A percentile compares a stretch with the other conserved stretches of the same genome.
Conservation (phyloP, 257 asterid genomes). For the Oldenlandia corymbosa region DNA sequence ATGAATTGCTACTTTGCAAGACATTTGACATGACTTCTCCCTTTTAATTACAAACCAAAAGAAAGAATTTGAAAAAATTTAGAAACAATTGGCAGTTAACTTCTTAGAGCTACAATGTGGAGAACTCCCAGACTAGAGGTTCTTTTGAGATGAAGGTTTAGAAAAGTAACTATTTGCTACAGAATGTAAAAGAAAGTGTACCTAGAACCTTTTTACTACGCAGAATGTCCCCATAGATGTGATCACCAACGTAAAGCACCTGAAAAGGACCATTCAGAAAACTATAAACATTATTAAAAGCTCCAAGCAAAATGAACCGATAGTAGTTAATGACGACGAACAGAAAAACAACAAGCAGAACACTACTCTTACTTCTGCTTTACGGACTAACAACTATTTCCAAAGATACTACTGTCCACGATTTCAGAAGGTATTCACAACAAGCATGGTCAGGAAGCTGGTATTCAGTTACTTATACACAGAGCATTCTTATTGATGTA, state of each 20-base stretch:
- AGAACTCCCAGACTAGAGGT: too few relatives aligned
- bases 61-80: too few relatives aligned
- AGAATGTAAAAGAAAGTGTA: conserved; percentile 23
- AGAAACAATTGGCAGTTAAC: too few relatives aligned
- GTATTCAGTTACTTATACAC: background rate
- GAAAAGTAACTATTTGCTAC: too few relatives aligned
- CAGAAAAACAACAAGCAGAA: background rate
- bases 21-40: too few relatives aligned
- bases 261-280: conserved; percentile 25
- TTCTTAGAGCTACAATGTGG: too few relatives aligned
- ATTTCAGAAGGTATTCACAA: background rate
- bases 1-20: too few relatives aligned
- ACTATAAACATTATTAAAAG: background rate
- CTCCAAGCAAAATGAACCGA: background rate
- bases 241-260: conserved; percentile 99
- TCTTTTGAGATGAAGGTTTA: too few relatives aligned
- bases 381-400: background rate
- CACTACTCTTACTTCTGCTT: background rate
- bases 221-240: conserved; percentile 94
- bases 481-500: background rate
- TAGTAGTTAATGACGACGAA: background rate
- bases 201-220: conserved; percentile 95
- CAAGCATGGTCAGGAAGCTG: background rate
- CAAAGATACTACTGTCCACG: background rate
- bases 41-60: too few relatives aligned